Evolutionary conservation across 2,329 filamentous ascomycete genomes (phyloP).

Genomic region (Aspergillus terreus): DNA sequence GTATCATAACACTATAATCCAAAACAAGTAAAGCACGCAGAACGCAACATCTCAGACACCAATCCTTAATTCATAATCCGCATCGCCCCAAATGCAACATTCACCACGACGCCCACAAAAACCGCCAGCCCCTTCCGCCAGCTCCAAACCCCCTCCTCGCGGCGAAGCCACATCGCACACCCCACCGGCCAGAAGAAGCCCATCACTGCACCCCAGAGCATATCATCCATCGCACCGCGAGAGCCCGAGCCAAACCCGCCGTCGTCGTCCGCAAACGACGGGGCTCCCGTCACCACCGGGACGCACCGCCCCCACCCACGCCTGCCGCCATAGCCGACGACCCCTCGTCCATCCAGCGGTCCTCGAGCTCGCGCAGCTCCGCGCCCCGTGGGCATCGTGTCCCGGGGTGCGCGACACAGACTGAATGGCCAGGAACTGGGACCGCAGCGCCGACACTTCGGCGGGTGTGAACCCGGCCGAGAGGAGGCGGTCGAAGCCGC

Average conservation of each 20-base stretch:
- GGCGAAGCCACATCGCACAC: constrained; percentile 76
- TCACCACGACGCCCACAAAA: constrained; percentile 76
- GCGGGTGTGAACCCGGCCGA: constrained; percentile 74
- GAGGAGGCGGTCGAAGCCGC: constrained; percentile 85
- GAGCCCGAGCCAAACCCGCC: constrained; percentile 41
- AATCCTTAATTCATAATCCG: constrained; percentile 46
- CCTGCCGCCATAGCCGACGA: constrained; percentile 45
- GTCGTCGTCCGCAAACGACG: constrained; percentile 29
- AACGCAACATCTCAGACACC: neutral
- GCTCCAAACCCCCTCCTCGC: constrained; percentile 84
- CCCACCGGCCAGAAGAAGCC: constrained; percentile 95
- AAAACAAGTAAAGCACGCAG: neutral
- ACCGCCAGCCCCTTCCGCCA: constrained; percentile 83
- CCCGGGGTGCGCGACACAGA: constrained; percentile 78
- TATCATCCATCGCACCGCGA: constrained; percentile 68
- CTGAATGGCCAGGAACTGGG: constrained; percentile 86
- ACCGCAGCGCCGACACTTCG: constrained; percentile 78
- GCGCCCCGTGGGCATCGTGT: constrained; percentile 82
- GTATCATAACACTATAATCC: constrained; percentile 14
- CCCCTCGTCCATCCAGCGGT: constrained; percentile 78
- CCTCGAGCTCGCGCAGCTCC: constrained; percentile 74
- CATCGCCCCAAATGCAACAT: constrained; percentile 71
- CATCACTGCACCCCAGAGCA: constrained; percentile 82
- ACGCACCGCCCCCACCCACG: constrained; percentile 34
- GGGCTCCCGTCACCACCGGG: constrained; percentile 30